Percentiles rank a stretch among this genome's conserved stretches.
phyloP scores from a whole-genome alignment of 2,329 filamentous ascomycete species.

The Fusarium pininemorale region DNA sequence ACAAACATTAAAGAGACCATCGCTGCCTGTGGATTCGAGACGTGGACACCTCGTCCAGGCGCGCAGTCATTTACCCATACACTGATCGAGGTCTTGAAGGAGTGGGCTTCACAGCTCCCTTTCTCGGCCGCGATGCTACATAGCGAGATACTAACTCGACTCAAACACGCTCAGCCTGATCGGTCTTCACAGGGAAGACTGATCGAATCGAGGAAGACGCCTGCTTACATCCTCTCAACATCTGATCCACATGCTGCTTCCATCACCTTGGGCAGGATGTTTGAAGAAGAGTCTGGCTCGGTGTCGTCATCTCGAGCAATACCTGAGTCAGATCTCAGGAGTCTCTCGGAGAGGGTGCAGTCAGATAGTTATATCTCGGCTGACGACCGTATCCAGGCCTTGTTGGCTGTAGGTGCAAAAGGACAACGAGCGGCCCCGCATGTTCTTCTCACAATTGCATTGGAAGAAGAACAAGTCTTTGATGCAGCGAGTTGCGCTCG shows the following conservation, averaged over 20 bases:
- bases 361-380: conserved; percentile 29
- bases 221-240: conserved; percentile 41
- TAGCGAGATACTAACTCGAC: conserved; percentile 39
- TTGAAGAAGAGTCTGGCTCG: conserved; percentile 32
- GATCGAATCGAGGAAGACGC: conserved; percentile 40
- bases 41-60: conserved; percentile 39
- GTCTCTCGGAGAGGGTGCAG: conserved; percentile 37
- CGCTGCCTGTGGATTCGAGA: conserved; percentile 41
- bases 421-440: conserved; percentile 38
- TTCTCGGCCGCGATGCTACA: conserved; percentile 43
- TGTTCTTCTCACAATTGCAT: conserved; percentile 38
- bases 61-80: conserved; percentile 40
- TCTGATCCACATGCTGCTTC: conserved; percentile 39
- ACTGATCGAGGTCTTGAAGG: conserved; percentile 40
- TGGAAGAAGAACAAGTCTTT: conserved; percentile 40
- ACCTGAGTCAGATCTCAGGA: conserved; percentile 29
- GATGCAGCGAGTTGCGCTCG: conserved; percentile 39
- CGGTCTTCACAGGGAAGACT: conserved; percentile 35
- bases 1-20: conserved; percentile 43
- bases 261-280: conserved; percentile 36
- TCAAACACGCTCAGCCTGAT: conserved; percentile 39
- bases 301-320: conserved; percentile 32
- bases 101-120: conserved; percentile 39
- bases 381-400: conserved; percentile 37
- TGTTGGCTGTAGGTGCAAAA: conserved; percentile 32